Evolutionary conservation across 1,284 basidiomycete species (phyloP).

Genomic region (Golubevia pallescens): DNA sequence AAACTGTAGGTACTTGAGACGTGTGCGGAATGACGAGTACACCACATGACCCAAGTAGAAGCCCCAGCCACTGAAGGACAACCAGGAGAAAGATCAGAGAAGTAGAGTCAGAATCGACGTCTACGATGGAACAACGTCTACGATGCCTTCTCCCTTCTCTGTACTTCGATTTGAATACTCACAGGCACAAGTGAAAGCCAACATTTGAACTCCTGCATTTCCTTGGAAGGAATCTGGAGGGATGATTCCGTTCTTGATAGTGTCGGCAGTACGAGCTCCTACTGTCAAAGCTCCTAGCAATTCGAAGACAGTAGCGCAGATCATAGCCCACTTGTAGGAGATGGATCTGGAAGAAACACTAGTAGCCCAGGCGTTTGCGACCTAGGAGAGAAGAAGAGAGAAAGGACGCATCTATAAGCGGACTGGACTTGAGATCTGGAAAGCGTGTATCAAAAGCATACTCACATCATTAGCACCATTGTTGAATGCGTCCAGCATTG

Average conservation of each 20-base stretch:
- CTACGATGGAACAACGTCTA: no score
- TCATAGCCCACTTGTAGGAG: slow-evolving; percentile 66
- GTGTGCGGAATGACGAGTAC: slow-evolving; percentile 65
- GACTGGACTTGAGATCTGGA: neutral
- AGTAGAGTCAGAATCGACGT: slow-evolving; percentile 23
- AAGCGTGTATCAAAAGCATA: slow-evolving; percentile 15
- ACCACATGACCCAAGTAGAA: slow-evolving; percentile 66
- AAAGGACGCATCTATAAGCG: neutral
- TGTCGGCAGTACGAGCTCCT: slow-evolving; percentile 66
- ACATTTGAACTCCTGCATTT: slow-evolving; percentile 67
- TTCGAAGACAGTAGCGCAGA: slow-evolving; percentile 66
- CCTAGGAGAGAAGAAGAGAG: slow-evolving; percentile 17
- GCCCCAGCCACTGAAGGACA: slow-evolving; percentile 9
- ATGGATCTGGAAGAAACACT: slow-evolving; percentile 67
- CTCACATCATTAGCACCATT: slow-evolving; percentile 67
- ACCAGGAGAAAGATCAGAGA: slow-evolving; percentile 56
- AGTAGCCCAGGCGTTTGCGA: slow-evolving; percentile 67
- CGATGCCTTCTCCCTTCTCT: no score
- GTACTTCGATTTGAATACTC: no score
- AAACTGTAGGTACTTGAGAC: slow-evolving; percentile 67
- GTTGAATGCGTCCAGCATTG: slow-evolving; percentile 67
- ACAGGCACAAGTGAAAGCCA: slow-evolving; percentile 67
- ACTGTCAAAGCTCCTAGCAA: slow-evolving; percentile 67
- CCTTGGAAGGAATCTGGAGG: slow-evolving; percentile 59
- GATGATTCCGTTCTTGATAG: slow-evolving; percentile 67